phyloP scores from a whole-genome alignment of 1,284 basidiomycete species.

The Sutorius eximius region DNA sequence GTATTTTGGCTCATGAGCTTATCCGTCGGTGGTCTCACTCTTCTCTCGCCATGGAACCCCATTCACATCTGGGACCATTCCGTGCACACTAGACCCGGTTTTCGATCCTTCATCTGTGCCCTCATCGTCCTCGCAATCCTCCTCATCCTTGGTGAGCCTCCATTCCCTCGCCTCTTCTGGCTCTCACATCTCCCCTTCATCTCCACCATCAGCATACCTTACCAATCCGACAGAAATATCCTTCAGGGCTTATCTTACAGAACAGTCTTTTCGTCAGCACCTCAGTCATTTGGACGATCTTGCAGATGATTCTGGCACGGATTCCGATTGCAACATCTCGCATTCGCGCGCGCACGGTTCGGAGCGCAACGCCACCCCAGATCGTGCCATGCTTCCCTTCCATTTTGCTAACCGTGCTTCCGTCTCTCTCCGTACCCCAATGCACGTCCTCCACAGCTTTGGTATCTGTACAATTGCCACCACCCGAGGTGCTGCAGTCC shows the following conservation, averaged over 20 bases:
- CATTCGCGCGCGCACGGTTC: conserved; percentile 36
- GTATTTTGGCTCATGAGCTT: conserved; percentile 59
- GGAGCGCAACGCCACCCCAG: conserved; percentile 17
- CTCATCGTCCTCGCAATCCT: conserved; percentile 66
- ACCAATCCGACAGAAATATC: conserved; percentile 92
- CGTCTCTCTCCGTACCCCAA: conserved; percentile 91
- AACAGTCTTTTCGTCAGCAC: conserved; percentile 92
- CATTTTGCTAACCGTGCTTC: conserved; percentile 91
- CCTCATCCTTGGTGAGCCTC: conserved; percentile 66
- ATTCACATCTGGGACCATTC: conserved; percentile 50
- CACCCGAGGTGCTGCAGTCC: conserved; percentile 32
- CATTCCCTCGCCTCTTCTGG: background rate
- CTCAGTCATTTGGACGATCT: conserved; percentile 82
- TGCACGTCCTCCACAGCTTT: conserved; percentile 83
- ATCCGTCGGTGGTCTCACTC: conserved; percentile 59
- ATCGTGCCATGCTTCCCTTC: conserved; percentile 52
- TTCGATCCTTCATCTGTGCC: conserved; percentile 66
- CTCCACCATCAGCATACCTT: conserved; percentile 70
- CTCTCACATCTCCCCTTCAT: conserved; percentile 8
- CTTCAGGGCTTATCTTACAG: conserved; percentile 91
- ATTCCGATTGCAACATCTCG: conserved; percentile 37
- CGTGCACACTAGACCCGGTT: conserved; percentile 56
- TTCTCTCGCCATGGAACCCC: conserved; percentile 59
- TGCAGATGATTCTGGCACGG: conserved; percentile 45
- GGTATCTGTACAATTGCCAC: conserved; percentile 82